Percentiles rank a stretch among this genome's conserved stretches.
phyloP scores from a whole-genome alignment of 257 asterid genomes.

The Forsythia suspensa region DNA sequence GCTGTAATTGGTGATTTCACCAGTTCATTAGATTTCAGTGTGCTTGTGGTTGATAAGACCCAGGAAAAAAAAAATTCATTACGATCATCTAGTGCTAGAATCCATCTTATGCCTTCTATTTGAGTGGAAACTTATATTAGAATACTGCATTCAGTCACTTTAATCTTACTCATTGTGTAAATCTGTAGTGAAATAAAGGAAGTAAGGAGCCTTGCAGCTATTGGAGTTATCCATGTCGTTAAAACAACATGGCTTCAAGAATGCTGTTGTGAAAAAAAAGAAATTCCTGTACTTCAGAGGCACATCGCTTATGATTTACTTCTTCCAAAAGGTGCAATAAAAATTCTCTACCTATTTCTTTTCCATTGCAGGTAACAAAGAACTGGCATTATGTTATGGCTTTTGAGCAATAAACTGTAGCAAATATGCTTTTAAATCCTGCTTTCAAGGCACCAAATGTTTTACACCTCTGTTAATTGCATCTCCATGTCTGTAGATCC shows the following conservation, averaged over 20 bases:
- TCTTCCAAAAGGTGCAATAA: conserved; percentile 74
- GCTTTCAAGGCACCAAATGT: conserved; percentile 11
- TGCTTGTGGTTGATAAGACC: conserved; percentile 9
- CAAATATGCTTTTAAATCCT: conserved; percentile 24
- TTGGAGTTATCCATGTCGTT: conserved; percentile 76
- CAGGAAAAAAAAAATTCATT: neutral
- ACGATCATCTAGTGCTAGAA: conserved; percentile 9
- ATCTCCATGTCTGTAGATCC: conserved; percentile 45
- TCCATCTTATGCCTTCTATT: conserved; percentile 4
- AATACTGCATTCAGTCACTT: conserved; percentile 5
- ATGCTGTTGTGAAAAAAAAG: conserved; percentile 68
- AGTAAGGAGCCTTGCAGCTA: conserved; percentile 69
- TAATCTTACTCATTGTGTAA: conserved; percentile 21
- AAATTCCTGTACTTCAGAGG: conserved; percentile 68
- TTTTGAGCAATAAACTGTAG: conserved; percentile 13
- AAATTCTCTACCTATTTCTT: conserved; percentile 3
- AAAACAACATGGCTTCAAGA: conserved; percentile 89
- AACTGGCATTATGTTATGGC: conserved; percentile 16
- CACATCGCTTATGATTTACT: conserved; percentile 88
- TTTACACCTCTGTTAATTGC: neutral
- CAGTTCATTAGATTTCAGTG: neutral
- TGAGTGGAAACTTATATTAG: conserved; percentile 14
- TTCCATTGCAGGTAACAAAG: neutral
- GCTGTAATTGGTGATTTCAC: neutral
- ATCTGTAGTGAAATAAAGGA: conserved; percentile 85